A percentile compares a stretch with the other conserved stretches of the same genome.
Evolutionary conservation across 2,329 filamentous ascomycete genomes (phyloP).

Genomic region (Pseudocercospora macadamiae): DNA sequence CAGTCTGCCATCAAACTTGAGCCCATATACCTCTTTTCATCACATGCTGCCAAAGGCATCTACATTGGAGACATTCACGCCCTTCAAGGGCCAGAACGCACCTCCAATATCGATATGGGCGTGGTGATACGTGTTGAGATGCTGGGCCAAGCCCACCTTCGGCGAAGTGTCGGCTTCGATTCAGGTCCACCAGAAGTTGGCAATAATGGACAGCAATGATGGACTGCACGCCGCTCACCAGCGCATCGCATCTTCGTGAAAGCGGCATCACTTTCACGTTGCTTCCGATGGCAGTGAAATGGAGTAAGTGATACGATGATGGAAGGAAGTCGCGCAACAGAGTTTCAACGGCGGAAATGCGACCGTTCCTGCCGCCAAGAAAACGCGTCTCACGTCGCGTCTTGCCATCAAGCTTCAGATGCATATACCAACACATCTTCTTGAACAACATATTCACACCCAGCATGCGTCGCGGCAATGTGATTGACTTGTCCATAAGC

Average conservation of each 20-base stretch:
- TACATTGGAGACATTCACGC: too few relatives aligned
- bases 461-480: background rate
- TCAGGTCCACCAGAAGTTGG: background rate
- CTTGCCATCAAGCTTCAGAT: background rate
- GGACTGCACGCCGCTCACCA: background rate
- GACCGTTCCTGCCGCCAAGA: background rate
- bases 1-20: too few relatives aligned
- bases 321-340: background rate
- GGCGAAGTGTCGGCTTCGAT: background rate
- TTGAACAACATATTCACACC: background rate
- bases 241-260: background rate
- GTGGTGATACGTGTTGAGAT: too few relatives aligned
- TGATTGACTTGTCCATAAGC: constrained; percentile 7
- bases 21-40: too few relatives aligned
- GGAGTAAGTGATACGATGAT: background rate
- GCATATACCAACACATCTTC: background rate
- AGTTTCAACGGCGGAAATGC: background rate
- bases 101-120: too few relatives aligned
- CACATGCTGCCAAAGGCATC: too few relatives aligned
- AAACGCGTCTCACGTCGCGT: background rate
- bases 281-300: background rate
- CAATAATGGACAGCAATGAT: background rate
- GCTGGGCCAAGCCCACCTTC: background rate
- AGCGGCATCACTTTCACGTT: background rate
- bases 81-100: too few relatives aligned